Percentiles rank a stretch among this genome's conserved stretches.
Evolutionary conservation across 2,329 filamentous ascomycete species (phyloP).

Genomic region (Sphaerulina musiva): DNA sequence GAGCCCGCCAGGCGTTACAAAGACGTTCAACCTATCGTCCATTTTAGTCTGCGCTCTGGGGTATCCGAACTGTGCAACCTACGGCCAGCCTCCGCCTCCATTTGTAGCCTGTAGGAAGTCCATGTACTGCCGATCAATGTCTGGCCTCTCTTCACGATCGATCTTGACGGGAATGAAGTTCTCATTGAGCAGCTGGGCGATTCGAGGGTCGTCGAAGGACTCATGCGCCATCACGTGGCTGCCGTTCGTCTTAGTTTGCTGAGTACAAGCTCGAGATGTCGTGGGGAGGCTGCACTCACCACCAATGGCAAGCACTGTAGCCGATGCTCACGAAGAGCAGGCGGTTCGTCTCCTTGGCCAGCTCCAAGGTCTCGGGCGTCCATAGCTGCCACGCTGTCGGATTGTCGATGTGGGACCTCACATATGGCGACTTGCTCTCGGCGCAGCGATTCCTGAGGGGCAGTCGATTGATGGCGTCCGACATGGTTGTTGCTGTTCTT

Average conservation of each 20-base stretch:
- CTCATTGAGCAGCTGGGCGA: conserved; percentile 75
- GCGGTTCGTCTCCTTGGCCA: conserved; percentile 75
- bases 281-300: background rate
- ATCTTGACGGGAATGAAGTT: conserved; percentile 87
- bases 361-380: conserved; percentile 65
- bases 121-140: conserved; percentile 95
- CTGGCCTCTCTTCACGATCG: conserved; percentile 87
- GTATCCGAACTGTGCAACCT: too few relatives aligned
- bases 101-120: conserved; percentile 95
- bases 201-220: conserved; percentile 75
- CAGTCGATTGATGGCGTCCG: conserved; percentile 17
- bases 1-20: conserved; percentile 75
- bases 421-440: conserved; percentile 61
- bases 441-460: conserved; percentile 47
- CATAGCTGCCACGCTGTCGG: conserved; percentile 89
- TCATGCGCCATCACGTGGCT: conserved; percentile 83
- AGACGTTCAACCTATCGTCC: conserved; percentile 63
- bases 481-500: conserved; percentile 8
- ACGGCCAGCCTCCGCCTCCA: conserved; percentile 81
- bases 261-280: too few relatives aligned
- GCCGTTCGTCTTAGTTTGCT: conserved; percentile 28
- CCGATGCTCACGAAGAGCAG: conserved; percentile 91
- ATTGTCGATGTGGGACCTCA: conserved; percentile 69
- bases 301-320: conserved; percentile 88
- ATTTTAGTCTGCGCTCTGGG: too few relatives aligned